phyloP scores from a whole-genome alignment of 345 rosid species.

The Hirschfeldia incana region DNA sequence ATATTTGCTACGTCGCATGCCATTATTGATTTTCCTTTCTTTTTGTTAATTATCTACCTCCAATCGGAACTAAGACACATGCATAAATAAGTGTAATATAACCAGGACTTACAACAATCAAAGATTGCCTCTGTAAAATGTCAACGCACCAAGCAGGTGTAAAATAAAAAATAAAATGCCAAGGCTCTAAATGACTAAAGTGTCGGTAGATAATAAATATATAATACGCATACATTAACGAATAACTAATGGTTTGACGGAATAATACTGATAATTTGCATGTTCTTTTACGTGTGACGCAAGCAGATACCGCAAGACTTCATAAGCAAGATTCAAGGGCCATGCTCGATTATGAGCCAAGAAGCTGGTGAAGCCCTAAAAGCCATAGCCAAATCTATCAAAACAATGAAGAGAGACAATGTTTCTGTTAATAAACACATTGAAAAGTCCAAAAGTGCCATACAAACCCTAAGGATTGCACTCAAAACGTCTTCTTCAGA shows the following conservation, averaged over 20 bases:
- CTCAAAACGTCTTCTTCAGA: conserved; percentile 41
- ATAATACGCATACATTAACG: neutral
- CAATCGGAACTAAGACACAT: neutral
- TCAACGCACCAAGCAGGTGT: neutral
- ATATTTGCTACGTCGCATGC: neutral
- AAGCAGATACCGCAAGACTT: conserved; percentile 59
- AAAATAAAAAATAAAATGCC: neutral
- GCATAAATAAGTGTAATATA: neutral
- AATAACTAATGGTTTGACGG: neutral
- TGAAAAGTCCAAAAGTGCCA: conserved; percentile 54
- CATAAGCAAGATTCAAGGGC: conserved; percentile 43
- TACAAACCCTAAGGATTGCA: conserved; percentile 43
- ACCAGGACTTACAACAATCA: neutral
- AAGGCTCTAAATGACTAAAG: neutral
- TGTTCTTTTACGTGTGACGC: neutral
- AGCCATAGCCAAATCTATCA: conserved; percentile 56
- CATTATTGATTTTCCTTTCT: neutral
- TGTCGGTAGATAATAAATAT: neutral
- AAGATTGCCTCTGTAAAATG: neutral
- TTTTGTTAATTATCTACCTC: neutral
- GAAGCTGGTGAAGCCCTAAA: conserved; percentile 62
- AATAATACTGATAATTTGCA: neutral
- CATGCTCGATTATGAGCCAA: conserved; percentile 46
- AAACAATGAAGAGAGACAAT: conserved; percentile 50
- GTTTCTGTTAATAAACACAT: conserved; percentile 43